Conservation (phyloP, 169 alveolate genomes). For the Cyclospora cayetanensis region DNA sequence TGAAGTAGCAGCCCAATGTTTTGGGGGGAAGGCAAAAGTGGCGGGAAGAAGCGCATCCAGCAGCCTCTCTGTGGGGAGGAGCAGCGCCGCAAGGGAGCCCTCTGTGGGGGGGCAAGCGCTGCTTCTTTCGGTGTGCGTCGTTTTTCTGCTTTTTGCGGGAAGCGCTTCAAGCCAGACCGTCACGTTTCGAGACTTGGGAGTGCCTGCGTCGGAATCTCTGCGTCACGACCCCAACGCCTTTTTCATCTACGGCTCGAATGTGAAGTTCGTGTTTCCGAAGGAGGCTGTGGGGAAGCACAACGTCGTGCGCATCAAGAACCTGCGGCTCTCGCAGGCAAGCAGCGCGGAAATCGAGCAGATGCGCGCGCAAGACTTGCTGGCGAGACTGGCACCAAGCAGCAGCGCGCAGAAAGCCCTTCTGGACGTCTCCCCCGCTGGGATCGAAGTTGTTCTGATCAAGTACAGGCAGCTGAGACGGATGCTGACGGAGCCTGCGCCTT, state of each 20-base stretch:
- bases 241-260: neutral
- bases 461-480: neutral
- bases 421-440: constrained; percentile 1
- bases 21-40: too few species aligned
- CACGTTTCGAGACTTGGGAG: neutral
- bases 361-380: neutral
- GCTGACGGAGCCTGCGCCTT: neutral
- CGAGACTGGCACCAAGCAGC: neutral
- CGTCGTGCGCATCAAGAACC: neutral
- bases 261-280: neutral
- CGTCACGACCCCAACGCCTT: neutral
- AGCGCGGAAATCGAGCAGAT: neutral
- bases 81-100: too few species aligned
- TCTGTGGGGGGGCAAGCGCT: neutral
- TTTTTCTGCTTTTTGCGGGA: neutral
- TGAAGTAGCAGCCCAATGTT: too few species aligned
- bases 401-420: neutral
- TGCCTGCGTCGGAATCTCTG: neutral
- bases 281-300: neutral
- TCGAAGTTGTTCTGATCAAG: neutral
- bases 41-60: too few species aligned
- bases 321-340: neutral
- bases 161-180: neutral
- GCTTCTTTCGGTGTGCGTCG: neutral
- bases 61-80: too few species aligned